Percentiles rank a stretch among this genome's conserved stretches.
These are phyloP conservation scores for Starmera stellimalicola DNA, from an alignment of 1,139 yeast species.

Conservation along the genomic window DNA sequence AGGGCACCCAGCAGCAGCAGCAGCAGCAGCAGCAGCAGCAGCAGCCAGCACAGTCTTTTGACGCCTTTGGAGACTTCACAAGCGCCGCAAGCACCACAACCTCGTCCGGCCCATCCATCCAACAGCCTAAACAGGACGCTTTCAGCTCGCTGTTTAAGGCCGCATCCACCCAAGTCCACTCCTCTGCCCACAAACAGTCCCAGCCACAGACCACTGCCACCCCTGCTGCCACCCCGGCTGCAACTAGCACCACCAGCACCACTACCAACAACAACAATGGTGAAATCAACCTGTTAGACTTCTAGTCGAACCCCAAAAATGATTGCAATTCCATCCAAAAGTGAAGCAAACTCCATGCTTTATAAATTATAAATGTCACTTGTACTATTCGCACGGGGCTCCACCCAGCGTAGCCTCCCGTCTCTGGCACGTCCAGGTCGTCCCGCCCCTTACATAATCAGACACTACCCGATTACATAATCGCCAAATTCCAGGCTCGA, in stretches of 20 bases:
- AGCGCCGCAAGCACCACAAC: constrained; percentile 13
- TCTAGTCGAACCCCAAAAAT: constrained; percentile 11
- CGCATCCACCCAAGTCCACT: constrained; percentile 44
- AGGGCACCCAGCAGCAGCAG: constrained; percentile 4
- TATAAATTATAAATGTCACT: too few relatives aligned
- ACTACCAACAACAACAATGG: constrained; percentile 18
- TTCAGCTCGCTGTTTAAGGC: constrained; percentile 73
- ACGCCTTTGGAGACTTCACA: constrained; percentile 17
- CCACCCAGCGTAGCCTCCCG: too few relatives aligned
- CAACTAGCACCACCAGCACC: constrained; percentile 14
- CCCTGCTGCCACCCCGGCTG: constrained; percentile 8
- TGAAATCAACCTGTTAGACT: constrained; percentile 36
- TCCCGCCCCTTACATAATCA: too few relatives aligned
- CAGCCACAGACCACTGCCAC: constrained; percentile 5
- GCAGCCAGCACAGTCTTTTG: constrained; percentile 9
- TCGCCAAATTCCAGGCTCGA: too few relatives aligned
- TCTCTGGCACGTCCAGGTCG: too few relatives aligned
- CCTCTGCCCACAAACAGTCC: constrained; percentile 2
- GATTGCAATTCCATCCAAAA: too few relatives aligned
- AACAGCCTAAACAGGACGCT: constrained; percentile 48
- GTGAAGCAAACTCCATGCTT: too few relatives aligned
- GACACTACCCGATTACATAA: too few relatives aligned
- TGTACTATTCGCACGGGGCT: too few relatives aligned
- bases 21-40: constrained; percentile 12
- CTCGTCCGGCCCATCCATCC: constrained; percentile 25